Percentiles rank a stretch among this genome's conserved stretches.
Conservation (phyloP, 1,284 basidiomycete genomes). For the Naganishia sp. region DNA sequence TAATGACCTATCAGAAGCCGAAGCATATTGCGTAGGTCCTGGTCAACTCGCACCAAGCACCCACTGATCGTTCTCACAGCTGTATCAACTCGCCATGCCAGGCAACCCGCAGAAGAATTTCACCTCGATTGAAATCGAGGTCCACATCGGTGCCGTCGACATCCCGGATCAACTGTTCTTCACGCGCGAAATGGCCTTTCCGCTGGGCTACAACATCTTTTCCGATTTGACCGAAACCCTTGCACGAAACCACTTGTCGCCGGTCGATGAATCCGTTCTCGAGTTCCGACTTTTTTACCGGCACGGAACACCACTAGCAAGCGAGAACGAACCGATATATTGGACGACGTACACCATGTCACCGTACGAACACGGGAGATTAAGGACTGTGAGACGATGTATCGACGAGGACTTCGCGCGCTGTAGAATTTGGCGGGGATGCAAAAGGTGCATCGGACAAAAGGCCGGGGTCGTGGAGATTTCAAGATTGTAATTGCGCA, state of each 20-base stretch:
- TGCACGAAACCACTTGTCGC: constrained; percentile 5
- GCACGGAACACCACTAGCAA: constrained; percentile 5
- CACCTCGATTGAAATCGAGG: constrained; percentile 9
- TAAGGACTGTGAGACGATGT: background rate
- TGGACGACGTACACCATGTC: background rate
- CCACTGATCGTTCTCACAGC: background rate
- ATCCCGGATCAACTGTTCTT: constrained; percentile 11
- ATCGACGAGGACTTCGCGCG: constrained; percentile 16
- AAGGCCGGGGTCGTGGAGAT: constrained; percentile 2
- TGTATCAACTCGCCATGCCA: constrained; percentile 2
- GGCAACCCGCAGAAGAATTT: background rate
- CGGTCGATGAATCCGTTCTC: constrained; percentile 1
- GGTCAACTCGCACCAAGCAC: background rate
- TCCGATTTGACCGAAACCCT: constrained; percentile 9
- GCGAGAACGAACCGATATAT: constrained; percentile 8
- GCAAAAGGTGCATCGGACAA: constrained; percentile 4
- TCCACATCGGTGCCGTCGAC: background rate
- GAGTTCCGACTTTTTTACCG: constrained; percentile 20
- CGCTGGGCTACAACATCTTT: constrained; percentile 10
- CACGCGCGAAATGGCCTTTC: background rate
- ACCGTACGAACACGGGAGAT: background rate
- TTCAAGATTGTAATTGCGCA: background rate
- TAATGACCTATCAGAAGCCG: constrained; percentile 12
- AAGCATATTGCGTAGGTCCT: constrained; percentile 13
- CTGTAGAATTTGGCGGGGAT: background rate